Base-by-base conservation (phyloP, 257 asterid species). In the Penstemon newberryi region DNA sequence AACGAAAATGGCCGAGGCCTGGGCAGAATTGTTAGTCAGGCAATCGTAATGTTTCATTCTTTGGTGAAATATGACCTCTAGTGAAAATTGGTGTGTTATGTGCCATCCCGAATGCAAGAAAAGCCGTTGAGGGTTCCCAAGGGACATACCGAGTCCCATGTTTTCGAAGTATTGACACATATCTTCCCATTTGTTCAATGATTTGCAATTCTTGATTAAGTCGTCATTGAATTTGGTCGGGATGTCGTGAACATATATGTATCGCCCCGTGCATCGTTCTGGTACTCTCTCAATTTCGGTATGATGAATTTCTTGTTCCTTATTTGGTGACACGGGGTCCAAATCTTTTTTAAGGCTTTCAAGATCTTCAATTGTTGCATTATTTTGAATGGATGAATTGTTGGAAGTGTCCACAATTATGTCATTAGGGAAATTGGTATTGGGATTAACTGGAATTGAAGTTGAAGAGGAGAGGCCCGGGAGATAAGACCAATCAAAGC, bases 31-130 rank as follows among this genome's bases (percentile, higher is more conserved):
- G 36, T 77, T 79, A 0, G 99, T 93, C 7, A 90, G 57, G 72
- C 99, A 93, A 0, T 79, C 85, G 36, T 93, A 93, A 8, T 78
- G 90, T 70, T 84, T 90, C 92, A 93, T 87, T 56, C 89, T 61
- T 73, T 75, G 80, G 68, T 90, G 96, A 64, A 93, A 93, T 8
- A 93, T 71, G 44, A 82, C 79, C 47, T 93, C 97, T 4, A 93
- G 70, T 0, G 96, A 75, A 75, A 90, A 90, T 57, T 93, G 99
- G 63, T 88, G 62, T 0, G 99, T 88, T 2, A 69, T 81, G 66
- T 72, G 88, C 97, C 97, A 93, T n/a, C 92, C 90, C n/a, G 75
- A 67, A 11, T 18, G 75, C 38, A 47, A 43, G 72, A 88, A 88
- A 13, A 83, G 74, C 70, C 84, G 73, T 8, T 73, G 83, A 0